These are phyloP conservation scores for Vachellia collinsii DNA, from an alignment of 306 rosid genomes.

Conservation along the genomic window DNA sequence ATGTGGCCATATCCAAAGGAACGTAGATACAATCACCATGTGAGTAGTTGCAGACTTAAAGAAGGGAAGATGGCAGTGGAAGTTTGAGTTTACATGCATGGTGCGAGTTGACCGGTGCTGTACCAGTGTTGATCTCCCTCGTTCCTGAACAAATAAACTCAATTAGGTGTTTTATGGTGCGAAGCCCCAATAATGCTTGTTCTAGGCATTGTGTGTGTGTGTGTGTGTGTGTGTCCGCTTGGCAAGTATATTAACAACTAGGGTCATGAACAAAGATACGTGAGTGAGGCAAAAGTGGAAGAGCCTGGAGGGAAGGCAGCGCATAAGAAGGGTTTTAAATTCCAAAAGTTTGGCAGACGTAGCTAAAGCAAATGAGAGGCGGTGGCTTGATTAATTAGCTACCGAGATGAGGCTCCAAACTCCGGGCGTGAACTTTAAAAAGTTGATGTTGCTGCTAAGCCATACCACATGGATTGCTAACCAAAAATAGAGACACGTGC, in stretches of 20 bases:
- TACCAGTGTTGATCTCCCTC: neutral
- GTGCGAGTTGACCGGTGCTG: conserved; percentile 34
- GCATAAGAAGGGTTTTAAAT: conserved; percentile 3
- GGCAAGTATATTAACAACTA: neutral
- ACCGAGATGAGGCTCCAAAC: neutral
- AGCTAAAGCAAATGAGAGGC: conserved; percentile 40
- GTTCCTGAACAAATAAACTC: neutral
- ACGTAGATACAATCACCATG: neutral
- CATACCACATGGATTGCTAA: too few relatives aligned
- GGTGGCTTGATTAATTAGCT: conserved; percentile 35
- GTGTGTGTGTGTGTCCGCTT: too few relatives aligned
- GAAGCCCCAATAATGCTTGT: too few relatives aligned
- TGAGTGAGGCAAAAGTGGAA: conserved; percentile 29
- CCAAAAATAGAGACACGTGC: conserved; percentile 43
- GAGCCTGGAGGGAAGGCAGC: neutral
- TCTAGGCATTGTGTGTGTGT: too few relatives aligned
- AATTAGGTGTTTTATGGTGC: too few relatives aligned
- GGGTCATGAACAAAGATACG: too few relatives aligned
- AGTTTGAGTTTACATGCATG: conserved; percentile 19
- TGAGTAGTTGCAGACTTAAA: conserved; percentile 29
- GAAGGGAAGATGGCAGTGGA: conserved; percentile 38
- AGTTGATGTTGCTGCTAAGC: too few relatives aligned
- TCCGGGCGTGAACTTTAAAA: conserved; percentile 47
- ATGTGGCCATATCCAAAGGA: neutral
- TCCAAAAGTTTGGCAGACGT: conserved; percentile 27